Base-by-base conservation (phyloP, 2,329 filamentous ascomycete species). In the Myriangium duriaei region DNA sequence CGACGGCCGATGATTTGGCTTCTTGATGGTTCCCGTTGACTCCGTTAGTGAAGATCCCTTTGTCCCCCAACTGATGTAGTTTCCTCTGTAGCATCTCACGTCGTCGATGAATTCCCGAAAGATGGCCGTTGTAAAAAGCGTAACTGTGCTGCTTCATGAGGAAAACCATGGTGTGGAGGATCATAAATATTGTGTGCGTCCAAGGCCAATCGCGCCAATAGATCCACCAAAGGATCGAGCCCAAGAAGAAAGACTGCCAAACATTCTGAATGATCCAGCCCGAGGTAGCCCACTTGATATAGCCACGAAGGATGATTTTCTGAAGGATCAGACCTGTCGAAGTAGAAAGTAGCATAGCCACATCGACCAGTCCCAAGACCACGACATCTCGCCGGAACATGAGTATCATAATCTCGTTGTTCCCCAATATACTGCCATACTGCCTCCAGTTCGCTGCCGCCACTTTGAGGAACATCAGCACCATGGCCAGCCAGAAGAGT, bases 141-240 rank as follows among this genome's bases (percentile, higher is more conserved):
- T 83, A 86, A 12, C 76, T 80, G 53, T 86, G 82, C 57, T 85
- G 80, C 62, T 88, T 88, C 82, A 87, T 87, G 15, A 87, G 54
- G 68, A 86, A 79, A 3, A 81, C 73, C 39, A 87, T 61, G 11
- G 75, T 75, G 51, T 87, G 81, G 12, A 87, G 62, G 7, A 82
- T 75, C 35, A 83, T 81, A 55, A 81, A 85, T 12, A 85, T 77
- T 2, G 79, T 83, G 50, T 85, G 81, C 11, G 81, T 83, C 82
- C 82, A 87, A 1, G 81, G 79, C 82, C 81, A 88, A 35, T 84
- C 73, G 4, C 81, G 69, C 51, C 76, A 69, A 34, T 80, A 68
- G 0, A 80, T 79, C 62, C 80, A 73, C 36, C 69, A 71, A 4
- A 86, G 62, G 3, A 79, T 69, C 6, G 64, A 64, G 3, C 62